Percentiles rank a stretch among this genome's conserved stretches.
Evolutionary conservation across 2,329 filamentous ascomycete genomes (phyloP).

Genomic region (Aspergillus neotritici): DNA sequence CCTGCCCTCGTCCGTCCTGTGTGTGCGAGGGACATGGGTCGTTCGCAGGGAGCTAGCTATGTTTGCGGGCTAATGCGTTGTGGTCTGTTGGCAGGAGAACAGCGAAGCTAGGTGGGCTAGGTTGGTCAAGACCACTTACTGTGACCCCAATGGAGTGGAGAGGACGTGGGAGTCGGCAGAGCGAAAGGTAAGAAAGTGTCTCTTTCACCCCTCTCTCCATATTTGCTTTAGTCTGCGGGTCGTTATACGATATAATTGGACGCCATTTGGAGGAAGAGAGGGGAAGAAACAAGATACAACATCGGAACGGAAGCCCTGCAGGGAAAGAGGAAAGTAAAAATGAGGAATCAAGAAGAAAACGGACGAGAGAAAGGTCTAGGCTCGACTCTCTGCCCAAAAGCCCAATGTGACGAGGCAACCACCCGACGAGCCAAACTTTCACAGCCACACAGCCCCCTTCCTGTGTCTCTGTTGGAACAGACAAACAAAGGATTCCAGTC

Average conservation of each 20-base stretch:
- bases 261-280: too few species aligned
- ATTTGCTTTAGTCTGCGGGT: neutral
- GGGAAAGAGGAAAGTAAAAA: too few species aligned
- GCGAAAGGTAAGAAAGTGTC: conserved; percentile 30
- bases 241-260: neutral
- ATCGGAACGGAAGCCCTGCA: too few species aligned
- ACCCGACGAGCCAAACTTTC: too few species aligned
- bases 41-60: conserved; percentile 1
- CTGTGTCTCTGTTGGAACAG: neutral
- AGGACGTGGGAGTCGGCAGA: conserved; percentile 44
- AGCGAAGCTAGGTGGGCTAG: conserved; percentile 40
- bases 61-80: neutral
- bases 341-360: too few species aligned
- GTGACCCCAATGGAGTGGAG: conserved; percentile 38
- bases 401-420: too few species aligned
- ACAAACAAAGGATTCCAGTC: neutral
- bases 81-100: conserved; percentile 24
- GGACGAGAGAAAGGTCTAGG: too few species aligned
- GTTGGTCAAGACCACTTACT: conserved; percentile 40
- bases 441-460: too few species aligned
- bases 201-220: conserved; percentile 3
- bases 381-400: too few species aligned
- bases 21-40: neutral
- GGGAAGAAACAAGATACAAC: too few species aligned
- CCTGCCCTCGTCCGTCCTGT: neutral